These are phyloP conservation scores for Penicillium sp. DNA, from an alignment of 2,329 filamentous ascomycete genomes.

Conservation along the genomic window DNA sequence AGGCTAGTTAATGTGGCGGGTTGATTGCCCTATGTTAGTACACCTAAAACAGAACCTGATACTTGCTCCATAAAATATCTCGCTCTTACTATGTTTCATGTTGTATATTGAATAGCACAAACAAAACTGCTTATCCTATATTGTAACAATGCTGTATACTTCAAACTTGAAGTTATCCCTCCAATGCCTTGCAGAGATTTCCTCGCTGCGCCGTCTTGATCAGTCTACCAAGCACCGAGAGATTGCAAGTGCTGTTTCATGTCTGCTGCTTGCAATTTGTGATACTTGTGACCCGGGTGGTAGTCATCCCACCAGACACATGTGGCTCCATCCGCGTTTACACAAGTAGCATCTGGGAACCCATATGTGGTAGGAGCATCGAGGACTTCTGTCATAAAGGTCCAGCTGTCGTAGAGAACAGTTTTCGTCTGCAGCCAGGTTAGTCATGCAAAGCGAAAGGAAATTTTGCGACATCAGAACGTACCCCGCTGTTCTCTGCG, in stretches of 20 bases:
- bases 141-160: not conserved
- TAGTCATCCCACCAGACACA: conserved; percentile 39
- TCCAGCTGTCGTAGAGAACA: conserved; percentile 31
- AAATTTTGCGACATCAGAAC: not conserved
- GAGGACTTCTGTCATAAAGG: conserved; percentile 32
- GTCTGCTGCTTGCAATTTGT: conserved; percentile 31
- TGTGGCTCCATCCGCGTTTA: conserved; percentile 27
- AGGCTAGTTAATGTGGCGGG: not conserved
- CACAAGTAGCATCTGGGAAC: conserved; percentile 30
- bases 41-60: conserved; percentile 6
- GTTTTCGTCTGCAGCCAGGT: conserved; percentile 19
- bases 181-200: no score
- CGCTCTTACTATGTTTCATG: not conserved
- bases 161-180: not conserved
- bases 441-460: not conserved
- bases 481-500: conserved; percentile 19
- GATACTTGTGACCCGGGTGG: conserved; percentile 33
- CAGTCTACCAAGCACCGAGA: conserved; percentile 28
- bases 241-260: conserved; percentile 26
- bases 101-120: no score
- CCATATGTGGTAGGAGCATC: conserved; percentile 28
- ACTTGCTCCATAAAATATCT: not conserved
- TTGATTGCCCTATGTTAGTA: conserved; percentile 2
- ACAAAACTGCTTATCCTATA: no score
- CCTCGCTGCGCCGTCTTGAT: not conserved